Evolutionary conservation across 1,284 basidiomycete species (phyloP).

Genomic region (Singerocomus inundabilis): DNA sequence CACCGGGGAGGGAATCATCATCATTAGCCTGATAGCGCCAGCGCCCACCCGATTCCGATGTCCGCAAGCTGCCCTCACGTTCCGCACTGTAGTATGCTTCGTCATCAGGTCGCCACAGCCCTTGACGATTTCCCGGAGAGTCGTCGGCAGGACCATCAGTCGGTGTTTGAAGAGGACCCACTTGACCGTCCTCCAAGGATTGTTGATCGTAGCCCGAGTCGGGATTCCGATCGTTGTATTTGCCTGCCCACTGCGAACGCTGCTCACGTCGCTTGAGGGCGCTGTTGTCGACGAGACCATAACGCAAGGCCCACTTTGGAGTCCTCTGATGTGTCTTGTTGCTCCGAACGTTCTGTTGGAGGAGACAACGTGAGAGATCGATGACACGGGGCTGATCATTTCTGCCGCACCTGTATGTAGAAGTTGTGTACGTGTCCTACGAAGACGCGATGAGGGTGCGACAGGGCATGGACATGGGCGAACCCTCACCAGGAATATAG

Average conservation of each 20-base stretch:
- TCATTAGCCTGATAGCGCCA: constrained; percentile 86
- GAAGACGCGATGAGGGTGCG: constrained; percentile 14
- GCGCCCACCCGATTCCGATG: constrained; percentile 43
- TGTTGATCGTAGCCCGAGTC: constrained; percentile 71
- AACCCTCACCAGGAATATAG: constrained; percentile 76
- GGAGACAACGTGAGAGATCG: constrained; percentile 11
- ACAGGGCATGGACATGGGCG: background rate
- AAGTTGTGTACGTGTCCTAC: constrained; percentile 86
- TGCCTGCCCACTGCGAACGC: constrained; percentile 83
- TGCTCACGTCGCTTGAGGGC: constrained; percentile 74
- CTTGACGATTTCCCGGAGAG: constrained; percentile 41
- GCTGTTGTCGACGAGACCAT: constrained; percentile 80
- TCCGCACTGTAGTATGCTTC: constrained; percentile 66
- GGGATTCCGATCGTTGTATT: constrained; percentile 83
- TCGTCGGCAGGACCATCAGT: constrained; percentile 16
- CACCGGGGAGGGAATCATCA: constrained; percentile 51
- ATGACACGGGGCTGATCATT: background rate
- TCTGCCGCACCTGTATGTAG: constrained; percentile 72
- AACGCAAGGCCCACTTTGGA: constrained; percentile 91
- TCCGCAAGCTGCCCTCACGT: constrained; percentile 36
- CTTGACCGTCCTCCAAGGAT: constrained; percentile 78
- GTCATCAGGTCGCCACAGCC: constrained; percentile 67
- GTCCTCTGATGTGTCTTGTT: constrained; percentile 90
- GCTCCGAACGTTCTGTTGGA: constrained; percentile 83
- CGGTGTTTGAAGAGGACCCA: constrained; percentile 13